Conservation (phyloP, 768 basidiomycete genomes). For the Russula olivacea region DNA sequence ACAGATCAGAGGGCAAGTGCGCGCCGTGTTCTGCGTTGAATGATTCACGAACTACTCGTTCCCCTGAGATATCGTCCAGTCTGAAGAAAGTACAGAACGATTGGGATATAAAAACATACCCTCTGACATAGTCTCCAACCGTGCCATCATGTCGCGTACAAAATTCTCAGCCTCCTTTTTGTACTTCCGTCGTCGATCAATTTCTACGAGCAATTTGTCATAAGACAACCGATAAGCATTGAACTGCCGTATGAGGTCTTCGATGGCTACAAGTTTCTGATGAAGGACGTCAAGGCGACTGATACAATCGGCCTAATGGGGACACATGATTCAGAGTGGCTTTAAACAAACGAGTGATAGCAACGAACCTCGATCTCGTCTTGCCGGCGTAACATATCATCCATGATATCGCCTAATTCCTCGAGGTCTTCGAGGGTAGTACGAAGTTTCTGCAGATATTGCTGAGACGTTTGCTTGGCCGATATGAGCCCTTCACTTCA, state of each 20-base stretch:
- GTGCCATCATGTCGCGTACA: constrained; percentile 57
- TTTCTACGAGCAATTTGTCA: constrained; percentile 66
- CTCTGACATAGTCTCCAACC: constrained; percentile 59
- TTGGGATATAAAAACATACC: constrained; percentile 37
- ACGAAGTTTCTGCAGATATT: constrained; percentile 46
- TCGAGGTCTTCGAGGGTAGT: constrained; percentile 60
- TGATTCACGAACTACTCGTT: constrained; percentile 52
- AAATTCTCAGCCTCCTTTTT: constrained; percentile 60
- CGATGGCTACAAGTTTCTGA: constrained; percentile 54
- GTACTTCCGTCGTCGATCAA: constrained; percentile 61
- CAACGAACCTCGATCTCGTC: constrained; percentile 56
- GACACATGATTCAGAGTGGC: neutral
- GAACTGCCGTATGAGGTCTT: constrained; percentile 60
- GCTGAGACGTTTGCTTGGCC: constrained; percentile 40
- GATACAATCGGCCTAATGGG: constrained; percentile 43
- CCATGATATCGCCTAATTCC: constrained; percentile 73
- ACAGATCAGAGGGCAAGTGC: constrained; percentile 74
- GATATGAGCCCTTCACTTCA: constrained; percentile 47
- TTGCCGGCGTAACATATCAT: constrained; percentile 66
- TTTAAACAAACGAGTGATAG: neutral
- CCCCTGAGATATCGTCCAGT: constrained; percentile 45
- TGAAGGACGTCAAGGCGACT: constrained; percentile 52
- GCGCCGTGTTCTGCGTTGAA: constrained; percentile 72
- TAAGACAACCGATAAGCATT: constrained; percentile 68
- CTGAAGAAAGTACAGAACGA: neutral